Evolutionary conservation across 2,329 filamentous ascomycete species (phyloP).

Genomic region (Penicillium nordicum): DNA sequence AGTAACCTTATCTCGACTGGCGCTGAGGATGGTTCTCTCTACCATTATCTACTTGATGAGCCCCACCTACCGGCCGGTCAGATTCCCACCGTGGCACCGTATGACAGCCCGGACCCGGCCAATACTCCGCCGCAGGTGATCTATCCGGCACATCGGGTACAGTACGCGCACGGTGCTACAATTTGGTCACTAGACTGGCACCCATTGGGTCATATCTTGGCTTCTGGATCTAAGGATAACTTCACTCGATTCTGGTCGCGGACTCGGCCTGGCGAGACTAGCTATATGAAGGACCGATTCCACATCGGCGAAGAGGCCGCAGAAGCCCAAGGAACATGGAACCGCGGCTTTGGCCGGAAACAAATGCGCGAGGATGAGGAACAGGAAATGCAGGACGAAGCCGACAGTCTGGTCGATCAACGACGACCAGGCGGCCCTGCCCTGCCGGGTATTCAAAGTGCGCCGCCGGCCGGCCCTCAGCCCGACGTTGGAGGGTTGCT

Average conservation of each 20-base stretch:
- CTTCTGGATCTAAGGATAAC: constrained; percentile 92
- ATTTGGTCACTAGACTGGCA: constrained; percentile 99
- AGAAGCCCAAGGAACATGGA: constrained; percentile 93
- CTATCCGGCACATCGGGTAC: constrained; percentile 80
- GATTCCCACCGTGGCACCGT: constrained; percentile 70
- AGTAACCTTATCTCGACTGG: constrained; percentile 85
- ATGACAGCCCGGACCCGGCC: constrained; percentile 75
- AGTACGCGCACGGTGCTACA: constrained; percentile 87
- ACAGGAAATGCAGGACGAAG: constrained; percentile 88
- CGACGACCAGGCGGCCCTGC: constrained; percentile 65
- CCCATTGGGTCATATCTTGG: constrained; percentile 89
- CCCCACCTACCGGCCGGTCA: constrained; percentile 78
- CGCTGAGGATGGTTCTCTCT: constrained; percentile 81
- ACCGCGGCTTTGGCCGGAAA: constrained; percentile 70
- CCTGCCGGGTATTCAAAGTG: constrained; percentile 52
- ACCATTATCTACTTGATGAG: constrained; percentile 94
- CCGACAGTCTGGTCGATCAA: constrained; percentile 88
- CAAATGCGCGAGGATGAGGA: constrained; percentile 90
- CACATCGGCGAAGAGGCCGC: constrained; percentile 93
- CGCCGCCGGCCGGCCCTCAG: constrained; percentile 46
- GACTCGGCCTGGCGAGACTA: constrained; percentile 79
- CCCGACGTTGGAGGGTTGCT: constrained; percentile 45
- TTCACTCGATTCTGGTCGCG: constrained; percentile 97
- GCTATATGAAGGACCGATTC: constrained; percentile 83
- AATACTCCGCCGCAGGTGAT: constrained; percentile 85